A percentile compares a stretch with the other conserved stretches of the same genome.
Evolutionary conservation across 768 basidiomycete species (phyloP).

Genomic region (Termitomyces sp.): DNA sequence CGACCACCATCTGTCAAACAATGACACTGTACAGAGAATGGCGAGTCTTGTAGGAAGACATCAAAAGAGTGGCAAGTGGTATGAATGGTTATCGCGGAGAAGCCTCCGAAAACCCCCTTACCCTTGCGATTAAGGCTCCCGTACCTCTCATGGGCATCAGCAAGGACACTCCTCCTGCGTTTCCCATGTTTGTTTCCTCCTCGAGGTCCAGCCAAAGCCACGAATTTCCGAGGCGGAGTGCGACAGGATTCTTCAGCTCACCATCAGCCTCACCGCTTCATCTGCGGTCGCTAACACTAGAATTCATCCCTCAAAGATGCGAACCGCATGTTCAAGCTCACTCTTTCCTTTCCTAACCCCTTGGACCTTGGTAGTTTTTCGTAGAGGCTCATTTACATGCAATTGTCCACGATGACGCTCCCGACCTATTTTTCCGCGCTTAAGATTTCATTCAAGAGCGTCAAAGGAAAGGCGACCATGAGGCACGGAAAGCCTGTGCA

Average conservation of each 20-base stretch:
- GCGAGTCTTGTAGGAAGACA: no score
- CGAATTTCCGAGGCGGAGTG: constrained; percentile 40
- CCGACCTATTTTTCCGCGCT: constrained; percentile 87
- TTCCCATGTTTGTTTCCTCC: constrained; percentile 31
- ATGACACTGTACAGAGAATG: no score
- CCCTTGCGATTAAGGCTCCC: constrained; percentile 17
- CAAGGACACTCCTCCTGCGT: constrained; percentile 25
- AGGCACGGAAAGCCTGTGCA: constrained; percentile 86
- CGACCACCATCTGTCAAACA: no score
- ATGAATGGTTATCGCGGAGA: no score
- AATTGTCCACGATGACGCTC: constrained; percentile 63
- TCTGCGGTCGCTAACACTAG: constrained; percentile 17
- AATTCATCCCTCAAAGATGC: constrained; percentile 23
- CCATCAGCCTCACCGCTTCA: constrained; percentile 15
- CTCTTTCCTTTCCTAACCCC: constrained; percentile 34
- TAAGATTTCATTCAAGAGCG: constrained; percentile 92
- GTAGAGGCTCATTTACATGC: constrained; percentile 81
- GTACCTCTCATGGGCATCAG: constrained; percentile 11
- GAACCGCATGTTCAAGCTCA: constrained; percentile 30
- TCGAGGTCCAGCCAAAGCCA: constrained; percentile 76
- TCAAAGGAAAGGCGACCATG: constrained; percentile 96
- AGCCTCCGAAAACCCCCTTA: constrained; percentile 7
- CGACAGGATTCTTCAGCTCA: constrained; percentile 12
- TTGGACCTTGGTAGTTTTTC: constrained; percentile 68
- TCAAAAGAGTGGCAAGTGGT: no score